phyloP scores from a whole-genome alignment of 805 yeast genomes.

The Nakazawaea ernobii region DNA sequence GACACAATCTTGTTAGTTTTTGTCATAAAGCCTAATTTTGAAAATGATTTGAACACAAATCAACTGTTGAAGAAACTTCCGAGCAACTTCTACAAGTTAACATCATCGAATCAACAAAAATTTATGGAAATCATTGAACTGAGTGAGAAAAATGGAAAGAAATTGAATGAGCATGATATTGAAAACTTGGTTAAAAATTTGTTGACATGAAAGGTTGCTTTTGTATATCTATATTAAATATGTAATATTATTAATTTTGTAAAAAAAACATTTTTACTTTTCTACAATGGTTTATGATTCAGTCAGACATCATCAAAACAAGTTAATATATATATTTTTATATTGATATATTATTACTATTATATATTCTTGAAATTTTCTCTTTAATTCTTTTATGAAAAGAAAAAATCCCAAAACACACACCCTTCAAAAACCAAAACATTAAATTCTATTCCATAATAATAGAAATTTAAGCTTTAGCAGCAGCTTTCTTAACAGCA shows the following conservation, averaged over 20 bases:
- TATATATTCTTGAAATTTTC: neutral
- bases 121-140: constrained; percentile 5
- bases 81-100: constrained; percentile 6
- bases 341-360: constrained; percentile 2
- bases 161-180: neutral
- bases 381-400: neutral
- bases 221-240: neutral
- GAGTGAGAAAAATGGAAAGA: constrained; percentile 1
- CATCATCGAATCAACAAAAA: constrained; percentile 1
- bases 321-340: constrained; percentile 1
- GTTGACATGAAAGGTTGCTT: neutral
- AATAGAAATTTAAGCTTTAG: constrained; percentile 68
- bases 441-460: neutral
- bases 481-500: constrained; percentile 93
- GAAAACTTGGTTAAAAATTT: constrained; percentile 4
- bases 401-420: neutral
- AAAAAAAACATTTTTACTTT: no score
- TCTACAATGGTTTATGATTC: no score
- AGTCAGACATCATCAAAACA: neutral
- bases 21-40: constrained; percentile 8
- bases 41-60: neutral
- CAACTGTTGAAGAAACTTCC: constrained; percentile 4
- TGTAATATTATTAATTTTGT: neutral
- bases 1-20: constrained; percentile 6
- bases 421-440: neutral